Evolutionary conservation across 2,329 filamentous ascomycete species (phyloP), one percentile per base, ranked within the genome.

Genomic region (Podosphaera leucotricha): DNA sequence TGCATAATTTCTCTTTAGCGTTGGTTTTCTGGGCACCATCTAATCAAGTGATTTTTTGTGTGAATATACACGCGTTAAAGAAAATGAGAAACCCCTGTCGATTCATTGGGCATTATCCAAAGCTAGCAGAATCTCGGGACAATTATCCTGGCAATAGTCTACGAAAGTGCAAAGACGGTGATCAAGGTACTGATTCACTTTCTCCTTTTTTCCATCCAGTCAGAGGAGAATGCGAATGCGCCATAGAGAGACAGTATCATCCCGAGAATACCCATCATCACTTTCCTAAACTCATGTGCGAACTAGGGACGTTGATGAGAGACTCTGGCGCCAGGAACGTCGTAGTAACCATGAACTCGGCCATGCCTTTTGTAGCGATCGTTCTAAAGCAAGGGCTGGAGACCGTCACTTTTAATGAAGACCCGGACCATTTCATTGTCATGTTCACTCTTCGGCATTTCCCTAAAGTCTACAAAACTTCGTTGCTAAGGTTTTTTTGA

Each of bases 391-490:
- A 36, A 36, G 33, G 33, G 5, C 4, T 15, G 4, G 33, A n/a
- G 33, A 36, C 33, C 3, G 33, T 5, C 4, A 36, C 33, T 15
- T 5, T 36, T 11, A 18, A n/a, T 36, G 13, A 36, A 36, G 4
- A 36, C 33, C 5, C 13, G 5, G 16, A 36, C 33, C 16, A n/a
- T 36, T 5, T 36, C 33, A 13, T 5, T 5, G 16, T 37, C 19
- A 18, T 41, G 11, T 21, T 46, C 38, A 26, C 41, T 41, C 11
- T 41, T 24, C 28, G 26, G 45, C 16, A 46, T 39, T 3, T 26
- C 20, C 21, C 41, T 41, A 24, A 40, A 44, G 22, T 44, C 45
- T n/a, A 46, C 41, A 41, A 21, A 41, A 22, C 44, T 38, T 11
- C 41, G 41, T 41, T 44, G 24, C 41, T 28, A 44, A 13, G 45